phyloP scores from a whole-genome alignment of 139 green algal species.

The Astrephomene gubernaculifera region DNA sequence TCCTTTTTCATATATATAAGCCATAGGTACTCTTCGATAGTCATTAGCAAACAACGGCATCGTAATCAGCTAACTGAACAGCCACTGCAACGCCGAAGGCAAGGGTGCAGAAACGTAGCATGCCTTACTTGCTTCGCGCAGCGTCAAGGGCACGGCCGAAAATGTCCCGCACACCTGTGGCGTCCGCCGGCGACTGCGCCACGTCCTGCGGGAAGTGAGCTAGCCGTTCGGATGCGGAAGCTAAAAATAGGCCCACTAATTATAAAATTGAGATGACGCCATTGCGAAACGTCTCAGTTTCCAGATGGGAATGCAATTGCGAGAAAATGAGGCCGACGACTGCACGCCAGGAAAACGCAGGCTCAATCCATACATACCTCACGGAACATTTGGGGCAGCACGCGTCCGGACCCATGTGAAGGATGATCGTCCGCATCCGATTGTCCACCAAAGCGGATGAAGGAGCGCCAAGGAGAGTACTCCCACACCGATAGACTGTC shows the following conservation, averaged over 20 bases:
- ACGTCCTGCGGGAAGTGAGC: neutral
- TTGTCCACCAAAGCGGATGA: neutral
- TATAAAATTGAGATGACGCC: no score
- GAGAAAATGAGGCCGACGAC: no score
- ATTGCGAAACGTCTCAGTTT: no score
- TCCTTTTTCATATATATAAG: no score
- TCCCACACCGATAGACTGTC: constrained; percentile 10
- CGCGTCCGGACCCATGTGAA: neutral
- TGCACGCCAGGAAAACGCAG: no score
- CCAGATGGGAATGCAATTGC: no score
- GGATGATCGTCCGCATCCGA: neutral
- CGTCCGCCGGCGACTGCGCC: neutral
- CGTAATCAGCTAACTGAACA: no score
- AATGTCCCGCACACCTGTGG: constrained; percentile 9
- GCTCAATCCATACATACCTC: neutral
- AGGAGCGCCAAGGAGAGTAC: constrained; percentile 18
- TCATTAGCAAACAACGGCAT: no score
- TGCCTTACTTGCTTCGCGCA: constrained; percentile 6
- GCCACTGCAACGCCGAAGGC: no score
- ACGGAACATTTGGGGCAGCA: neutral
- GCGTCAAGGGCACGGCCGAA: constrained; percentile 4
- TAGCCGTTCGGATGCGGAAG: neutral
- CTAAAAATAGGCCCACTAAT: no score
- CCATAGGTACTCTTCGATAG: no score
- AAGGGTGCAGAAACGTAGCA: no score